Evolutionary conservation across 2,329 filamentous ascomycete species (phyloP), one percentile per base, ranked within the genome.

Genomic region (Hypoxylon sp.): DNA sequence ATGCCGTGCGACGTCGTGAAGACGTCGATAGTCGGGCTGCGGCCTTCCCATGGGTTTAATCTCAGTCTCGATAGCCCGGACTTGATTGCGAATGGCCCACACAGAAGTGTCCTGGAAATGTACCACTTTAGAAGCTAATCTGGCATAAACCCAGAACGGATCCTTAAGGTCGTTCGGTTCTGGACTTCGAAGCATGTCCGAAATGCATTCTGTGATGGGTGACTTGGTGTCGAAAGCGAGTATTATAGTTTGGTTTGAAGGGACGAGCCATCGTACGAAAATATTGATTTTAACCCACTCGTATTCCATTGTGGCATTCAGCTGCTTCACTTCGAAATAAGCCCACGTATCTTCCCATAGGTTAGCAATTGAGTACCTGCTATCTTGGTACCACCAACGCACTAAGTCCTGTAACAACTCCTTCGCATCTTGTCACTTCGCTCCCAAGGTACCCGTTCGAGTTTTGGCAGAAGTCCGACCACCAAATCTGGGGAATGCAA

Each of bases 1-100:
- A 51, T 86, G 83, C 1, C 83, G 72, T 0, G 82, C 78, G 0
- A 82, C 76, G 22, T 85, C 80, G 53, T 85, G 82, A 1, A 85
- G 68, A 1, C 50, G 54, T 3, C 72, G 57, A 33, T 82, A 84
- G 29, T 80, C 65, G 0, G 81, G 80, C 0, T 74, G 60, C 1
- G 77, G 76, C n/a, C 75, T 74, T 0, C 65, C 64, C 3, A 44
- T 11, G 2, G 61, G 52, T 1, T 14, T 51, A 4, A 3, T 22
- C 39, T 44, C 39, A 11, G 9, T 44, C 17, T 44, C 39, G 3
- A 44, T 44, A 10, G 17, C 8, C 5, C 39, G 17, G 5, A 44
- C 39, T 22, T 44, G 39, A 11, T 44, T 11, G 39, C 39, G 39
- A 22, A 44, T 22, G 6, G 39, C 39, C 39, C 39, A 44, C 8